Base-by-base conservation (phyloP, 768 basidiomycete species). In the Suillus subalutaceus region DNA sequence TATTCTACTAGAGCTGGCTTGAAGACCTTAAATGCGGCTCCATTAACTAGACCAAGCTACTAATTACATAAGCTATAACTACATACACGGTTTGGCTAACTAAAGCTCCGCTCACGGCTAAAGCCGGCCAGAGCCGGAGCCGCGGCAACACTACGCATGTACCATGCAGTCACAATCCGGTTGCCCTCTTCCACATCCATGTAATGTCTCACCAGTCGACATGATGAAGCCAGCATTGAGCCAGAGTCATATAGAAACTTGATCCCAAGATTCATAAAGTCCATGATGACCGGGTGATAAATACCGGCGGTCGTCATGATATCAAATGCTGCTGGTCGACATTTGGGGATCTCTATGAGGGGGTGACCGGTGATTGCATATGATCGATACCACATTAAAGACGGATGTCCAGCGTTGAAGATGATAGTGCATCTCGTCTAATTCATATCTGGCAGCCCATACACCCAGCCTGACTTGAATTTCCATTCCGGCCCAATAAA, bases 281-380 rank as follows among this genome's bases (percentile, higher is more conserved):
- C 56, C n/a, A 37, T 57, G 1, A 57, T 3, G 2, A n/a, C 56
- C 12, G 6, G 56, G 4, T 57, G 35, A n/a, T 57, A 57, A 6
- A 13, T 6, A 37, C 56, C n/a, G 1, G 35, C 13, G 1, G 56
- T 57, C 10, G n/a, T 57, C 56, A 57, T 57, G 6, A 57, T 37
- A 57, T 57, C 56, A 57, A 37, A 57, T 57, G 56, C 56, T 20
- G 12, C 56, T 2, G 20, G 56, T 57, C 6, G n/a, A n/a, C 35
- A 57, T 23, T 57, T 57, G 1, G 56, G n/a, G 35, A 37, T 57
- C 56, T 38, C 35, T 57, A 37, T 57, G 56, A 37, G 56, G 56
- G 2, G 56, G 35, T 15, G 56, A 6, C 35, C 1, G 6, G 20
- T 6, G 1, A 37, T 57, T 57, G 35, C 56, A 57, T 20, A 37